Conservation (phyloP, 73 alveolate genomes). For the Paraurostyla sp. region DNA sequence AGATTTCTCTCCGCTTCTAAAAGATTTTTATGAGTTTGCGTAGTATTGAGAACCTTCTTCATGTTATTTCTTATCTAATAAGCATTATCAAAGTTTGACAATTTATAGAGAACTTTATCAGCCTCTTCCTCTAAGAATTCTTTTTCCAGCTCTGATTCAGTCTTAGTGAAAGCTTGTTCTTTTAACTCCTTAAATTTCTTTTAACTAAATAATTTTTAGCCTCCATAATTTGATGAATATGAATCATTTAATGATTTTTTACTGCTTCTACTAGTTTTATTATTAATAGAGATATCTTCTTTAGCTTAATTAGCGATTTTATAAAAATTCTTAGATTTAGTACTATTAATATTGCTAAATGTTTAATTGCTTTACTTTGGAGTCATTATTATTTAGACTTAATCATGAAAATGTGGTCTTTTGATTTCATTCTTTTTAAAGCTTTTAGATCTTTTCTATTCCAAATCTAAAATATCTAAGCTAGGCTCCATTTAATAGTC, state of each 20-base stretch:
- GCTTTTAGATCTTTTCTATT: no score
- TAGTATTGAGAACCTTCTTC: not conserved
- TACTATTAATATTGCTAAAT: no score
- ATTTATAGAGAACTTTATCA: not conserved
- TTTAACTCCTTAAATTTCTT: not conserved
- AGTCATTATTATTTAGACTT: no score
- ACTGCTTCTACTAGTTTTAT: not conserved
- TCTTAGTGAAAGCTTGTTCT: not conserved
- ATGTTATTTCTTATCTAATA: not conserved
- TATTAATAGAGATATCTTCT: not conserved
- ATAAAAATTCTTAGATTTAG: not conserved
- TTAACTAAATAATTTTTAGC: not conserved
- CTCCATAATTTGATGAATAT: no score
- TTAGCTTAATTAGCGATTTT: not conserved
- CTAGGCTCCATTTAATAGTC: no score
- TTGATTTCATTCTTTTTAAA: no score
- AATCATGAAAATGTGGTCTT: no score
- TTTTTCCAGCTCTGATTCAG: not conserved
- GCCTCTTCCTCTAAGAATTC: not conserved
- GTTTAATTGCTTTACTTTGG: no score
- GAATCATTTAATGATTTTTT: not conserved
- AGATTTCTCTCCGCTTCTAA: not conserved
- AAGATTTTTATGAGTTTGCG: not conserved
- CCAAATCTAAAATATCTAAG: no score
- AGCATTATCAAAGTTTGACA: not conserved